These are phyloP conservation scores for Rhizopogon vesiculosus DNA, from an alignment of 768 basidiomycete species.

Conservation along the genomic window DNA sequence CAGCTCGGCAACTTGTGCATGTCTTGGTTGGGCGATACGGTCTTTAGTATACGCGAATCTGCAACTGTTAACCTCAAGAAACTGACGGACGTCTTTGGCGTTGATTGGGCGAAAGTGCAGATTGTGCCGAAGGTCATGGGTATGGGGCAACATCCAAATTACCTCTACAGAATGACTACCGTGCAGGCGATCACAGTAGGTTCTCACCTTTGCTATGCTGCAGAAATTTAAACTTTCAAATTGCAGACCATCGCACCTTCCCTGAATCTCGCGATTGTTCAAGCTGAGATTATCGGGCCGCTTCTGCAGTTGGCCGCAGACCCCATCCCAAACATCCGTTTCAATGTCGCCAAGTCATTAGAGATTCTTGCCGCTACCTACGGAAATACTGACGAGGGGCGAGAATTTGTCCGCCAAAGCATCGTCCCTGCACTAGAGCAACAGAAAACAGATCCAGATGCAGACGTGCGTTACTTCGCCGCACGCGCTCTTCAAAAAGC, in stretches of 20 bases:
- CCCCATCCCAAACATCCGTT: conserved; percentile 97
- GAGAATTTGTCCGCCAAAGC: conserved; percentile 65
- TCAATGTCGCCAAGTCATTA: conserved; percentile 95
- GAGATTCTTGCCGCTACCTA: conserved; percentile 82
- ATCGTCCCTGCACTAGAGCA: conserved; percentile 83
- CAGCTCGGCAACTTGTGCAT: conserved; percentile 96
- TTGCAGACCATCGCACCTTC: conserved; percentile 93
- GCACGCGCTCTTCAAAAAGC: conserved; percentile 69
- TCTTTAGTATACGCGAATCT: conserved; percentile 98
- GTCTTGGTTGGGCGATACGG: conserved; percentile 98
- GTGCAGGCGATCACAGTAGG: conserved; percentile 96
- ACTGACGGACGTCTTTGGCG: conserved; percentile 96
- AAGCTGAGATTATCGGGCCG: conserved; percentile 77
- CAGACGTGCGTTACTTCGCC: conserved; percentile 96
- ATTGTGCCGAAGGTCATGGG: conserved; percentile 97
- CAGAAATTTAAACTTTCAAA: neutral
- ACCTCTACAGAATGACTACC: conserved; percentile 97
- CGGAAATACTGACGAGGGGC: conserved; percentile 60
- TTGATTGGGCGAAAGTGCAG: conserved; percentile 91
- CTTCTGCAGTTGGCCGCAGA: conserved; percentile 81
- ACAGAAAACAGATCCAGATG: conserved; percentile 84
- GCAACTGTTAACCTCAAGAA: conserved; percentile 96
- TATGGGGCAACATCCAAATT: conserved; percentile 97
- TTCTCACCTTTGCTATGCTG: conserved; percentile 2
- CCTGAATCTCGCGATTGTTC: conserved; percentile 78